Conservation (phyloP, 495 filamentous ascomycete species). For the Filosporella fistucella region DNA sequence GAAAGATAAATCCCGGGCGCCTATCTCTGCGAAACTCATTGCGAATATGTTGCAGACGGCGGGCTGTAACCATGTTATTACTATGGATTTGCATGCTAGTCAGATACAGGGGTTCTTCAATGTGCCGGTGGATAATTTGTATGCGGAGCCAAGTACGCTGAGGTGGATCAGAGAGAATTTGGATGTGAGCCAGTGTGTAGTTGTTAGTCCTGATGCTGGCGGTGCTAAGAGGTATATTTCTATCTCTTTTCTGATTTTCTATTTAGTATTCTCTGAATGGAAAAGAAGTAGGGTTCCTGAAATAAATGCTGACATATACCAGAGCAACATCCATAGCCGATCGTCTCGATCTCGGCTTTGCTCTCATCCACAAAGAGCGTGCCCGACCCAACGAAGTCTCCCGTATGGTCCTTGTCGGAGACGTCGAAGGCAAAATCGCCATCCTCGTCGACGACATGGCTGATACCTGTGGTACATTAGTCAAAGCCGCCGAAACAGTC, state of each 20-base stretch:
- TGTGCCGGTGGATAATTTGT: constrained; percentile 94
- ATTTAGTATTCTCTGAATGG: not conserved
- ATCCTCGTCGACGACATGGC: constrained; percentile 72
- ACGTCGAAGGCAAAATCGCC: constrained; percentile 55
- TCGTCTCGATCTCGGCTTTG: constrained; percentile 88
- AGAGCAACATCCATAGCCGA: constrained; percentile 96
- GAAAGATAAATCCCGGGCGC: constrained; percentile 93
- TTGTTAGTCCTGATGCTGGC: constrained; percentile 94
- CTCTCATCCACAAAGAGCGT: constrained; percentile 98
- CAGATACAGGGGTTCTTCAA: constrained; percentile 96
- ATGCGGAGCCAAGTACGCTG: constrained; percentile 90
- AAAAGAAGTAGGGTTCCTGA: not conserved
- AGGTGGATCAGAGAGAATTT: constrained; percentile 89
- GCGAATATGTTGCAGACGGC: constrained; percentile 98
- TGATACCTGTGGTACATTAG: constrained; percentile 92
- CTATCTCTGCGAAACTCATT: constrained; percentile 88
- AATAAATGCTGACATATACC: not conserved
- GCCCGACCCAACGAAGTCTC: constrained; percentile 92
- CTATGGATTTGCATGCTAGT: constrained; percentile 78
- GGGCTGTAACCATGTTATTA: constrained; percentile 82
- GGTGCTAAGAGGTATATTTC: constrained; percentile 81
- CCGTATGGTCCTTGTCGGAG: constrained; percentile 90
- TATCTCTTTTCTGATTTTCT: not conserved
- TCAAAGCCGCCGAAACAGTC: constrained; percentile 87
- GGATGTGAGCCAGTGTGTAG: constrained; percentile 77